Conservation (phyloP, 2,329 filamentous ascomycete genomes). For the Aureobasidium melanogenum region DNA sequence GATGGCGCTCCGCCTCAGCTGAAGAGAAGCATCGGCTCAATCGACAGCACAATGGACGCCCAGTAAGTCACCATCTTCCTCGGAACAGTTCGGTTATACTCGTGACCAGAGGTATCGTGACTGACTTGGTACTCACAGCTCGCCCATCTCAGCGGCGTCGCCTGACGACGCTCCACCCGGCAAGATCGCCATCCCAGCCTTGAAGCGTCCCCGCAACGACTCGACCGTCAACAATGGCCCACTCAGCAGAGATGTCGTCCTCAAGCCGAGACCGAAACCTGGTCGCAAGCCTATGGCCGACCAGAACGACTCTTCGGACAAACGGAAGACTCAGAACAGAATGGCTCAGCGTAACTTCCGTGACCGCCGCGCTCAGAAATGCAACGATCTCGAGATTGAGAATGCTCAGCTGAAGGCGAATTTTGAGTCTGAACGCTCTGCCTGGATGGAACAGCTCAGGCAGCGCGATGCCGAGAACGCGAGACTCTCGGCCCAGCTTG, state of each 20-base stretch:
- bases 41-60: not conserved
- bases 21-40: not conserved
- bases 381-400: conserved; percentile 52
- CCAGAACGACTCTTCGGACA: conserved; percentile 73
- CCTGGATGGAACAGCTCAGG: not conserved
- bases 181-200: conserved; percentile 7
- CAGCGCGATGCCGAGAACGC: not conserved
- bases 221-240: conserved; percentile 7
- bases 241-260: conserved; percentile 15
- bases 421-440: conserved; percentile 30
- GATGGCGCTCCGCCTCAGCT: not conserved
- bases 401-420: conserved; percentile 36
- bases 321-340: conserved; percentile 89
- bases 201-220: not conserved
- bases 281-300: conserved; percentile 72
- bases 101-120: not conserved
- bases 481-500: not conserved
- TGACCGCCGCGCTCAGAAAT: conserved; percentile 74
- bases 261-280: conserved; percentile 48
- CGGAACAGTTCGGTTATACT: not conserved
- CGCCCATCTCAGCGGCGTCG: not conserved
- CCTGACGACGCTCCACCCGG: not conserved
- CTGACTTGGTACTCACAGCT: not conserved
- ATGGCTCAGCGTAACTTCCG: conserved; percentile 86
- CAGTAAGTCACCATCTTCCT: not conserved